phyloP scores from a whole-genome alignment of 1,284 basidiomycete species.

The Melanopsichium pennsylvanicum region DNA sequence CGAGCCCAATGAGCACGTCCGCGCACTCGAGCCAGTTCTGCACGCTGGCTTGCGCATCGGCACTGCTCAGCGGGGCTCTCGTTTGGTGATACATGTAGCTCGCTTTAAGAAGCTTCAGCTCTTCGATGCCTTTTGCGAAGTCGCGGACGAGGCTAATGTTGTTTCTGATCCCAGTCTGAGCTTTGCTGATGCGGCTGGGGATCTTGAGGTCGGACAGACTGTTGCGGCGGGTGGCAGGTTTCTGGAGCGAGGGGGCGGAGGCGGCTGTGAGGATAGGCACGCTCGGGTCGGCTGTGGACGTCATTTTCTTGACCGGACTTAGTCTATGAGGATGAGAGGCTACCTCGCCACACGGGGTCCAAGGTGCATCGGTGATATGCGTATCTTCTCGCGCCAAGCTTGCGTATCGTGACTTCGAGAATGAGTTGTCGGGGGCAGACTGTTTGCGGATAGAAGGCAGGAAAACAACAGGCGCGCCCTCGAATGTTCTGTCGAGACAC shows the following conservation, averaged over 20 bases:
- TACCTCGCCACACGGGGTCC: background rate
- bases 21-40: slow-evolving; percentile 55
- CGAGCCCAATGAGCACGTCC: slow-evolving; percentile 52
- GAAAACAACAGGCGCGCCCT: background rate
- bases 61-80: background rate
- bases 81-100: slow-evolving; percentile 31
- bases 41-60: slow-evolving; percentile 7
- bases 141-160: slow-evolving; percentile 50
- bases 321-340: background rate
- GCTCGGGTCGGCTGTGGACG: slow-evolving; percentile 3
- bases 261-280: background rate
- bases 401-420: background rate
- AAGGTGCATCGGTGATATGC: background rate
- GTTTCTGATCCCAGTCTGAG: slow-evolving; percentile 45
- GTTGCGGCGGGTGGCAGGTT: slow-evolving; percentile 30
- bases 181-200: slow-evolving; percentile 51
- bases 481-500: slow-evolving; percentile 6
- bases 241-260: slow-evolving; percentile 1
- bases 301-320: background rate
- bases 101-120: slow-evolving; percentile 45
- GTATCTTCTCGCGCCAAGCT: background rate
- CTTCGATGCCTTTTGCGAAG: slow-evolving; percentile 54
- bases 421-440: slow-evolving; percentile 5
- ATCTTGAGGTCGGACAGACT: slow-evolving; percentile 56
- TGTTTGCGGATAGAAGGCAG: slow-evolving; percentile 2